Conservation (phyloP, 306 rosid genomes). For the Citrullus mucosospermus region DNA sequence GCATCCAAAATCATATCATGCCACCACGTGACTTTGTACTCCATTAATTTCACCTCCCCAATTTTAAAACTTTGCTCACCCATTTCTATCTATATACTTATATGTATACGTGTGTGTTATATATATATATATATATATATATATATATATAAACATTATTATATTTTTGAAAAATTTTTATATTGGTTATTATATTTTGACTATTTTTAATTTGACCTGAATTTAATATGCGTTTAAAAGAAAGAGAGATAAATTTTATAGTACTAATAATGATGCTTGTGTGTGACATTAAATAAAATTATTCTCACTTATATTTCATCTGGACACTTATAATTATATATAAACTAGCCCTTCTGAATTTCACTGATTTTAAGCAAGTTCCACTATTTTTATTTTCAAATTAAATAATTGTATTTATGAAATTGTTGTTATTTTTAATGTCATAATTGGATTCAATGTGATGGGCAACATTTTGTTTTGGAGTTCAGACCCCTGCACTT, state of each 20-base stretch:
- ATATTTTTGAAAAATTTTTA: background rate
- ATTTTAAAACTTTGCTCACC: background rate
- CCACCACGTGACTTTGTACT: background rate
- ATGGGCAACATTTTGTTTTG: background rate
- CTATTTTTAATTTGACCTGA: background rate
- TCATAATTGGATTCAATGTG: background rate
- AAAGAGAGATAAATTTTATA: background rate
- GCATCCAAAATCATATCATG: background rate
- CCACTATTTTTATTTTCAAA: background rate
- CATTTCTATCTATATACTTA: background rate
- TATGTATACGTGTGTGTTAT: background rate
- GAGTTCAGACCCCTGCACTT: background rate
- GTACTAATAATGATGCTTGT: background rate
- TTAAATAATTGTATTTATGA: background rate
- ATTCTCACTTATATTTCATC: background rate
- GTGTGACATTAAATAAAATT: background rate
- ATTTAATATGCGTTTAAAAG: background rate
- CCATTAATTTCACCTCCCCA: background rate
- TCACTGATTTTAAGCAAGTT: background rate
- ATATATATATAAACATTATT: background rate
- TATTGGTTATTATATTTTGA: background rate
- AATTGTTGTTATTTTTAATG: background rate
- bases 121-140: background rate
- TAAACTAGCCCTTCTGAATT: background rate
- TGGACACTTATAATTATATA: background rate